Base-by-base conservation (phyloP, 331 rosid genomes). In the Pyracantha coccinea region DNA sequence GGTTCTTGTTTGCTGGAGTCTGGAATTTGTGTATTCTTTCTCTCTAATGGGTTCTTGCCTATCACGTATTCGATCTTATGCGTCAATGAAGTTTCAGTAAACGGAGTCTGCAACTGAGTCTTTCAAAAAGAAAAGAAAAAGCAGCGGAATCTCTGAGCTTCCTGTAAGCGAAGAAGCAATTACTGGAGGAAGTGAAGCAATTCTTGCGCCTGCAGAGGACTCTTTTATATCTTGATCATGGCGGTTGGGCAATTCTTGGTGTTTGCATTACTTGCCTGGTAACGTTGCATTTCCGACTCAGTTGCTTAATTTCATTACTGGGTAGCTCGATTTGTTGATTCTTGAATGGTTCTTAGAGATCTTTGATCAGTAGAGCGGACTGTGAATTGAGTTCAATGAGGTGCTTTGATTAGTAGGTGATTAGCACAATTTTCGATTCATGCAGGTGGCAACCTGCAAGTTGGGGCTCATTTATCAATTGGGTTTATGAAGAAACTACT, bases 221-320 rank as follows among this genome's bases (percentile, higher is more conserved):
- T 75, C 66, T 20, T 75, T 33, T 23, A 10, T 16, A 66, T 29
- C 7, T 31, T 64, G 68, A 31, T 64, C 68, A 31, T 76, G 66
- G 47, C 60, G 23, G 62, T 41, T 77, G 73, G 73, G 59, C 41
- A 50, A 27, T 15, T 77, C 60, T 60, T 71, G 67, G 23, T 61
- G 50, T 53, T 77, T 16, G 79, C 70, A 16, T 71, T 75, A 75
- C 61, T 82, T 73, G 66, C 47, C 4, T 35, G 77, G 74, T 58
- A 66, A 66, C 5, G 15, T 17, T 55, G 60, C 60, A 0, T 24
- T 25, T 60, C 17, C 9, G 35, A 8, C 28, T 60, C 66, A 60
- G 20, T 60, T 60, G n/a, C 38, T 60, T 60, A 60, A 15, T 61
- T 28, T 25, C 66, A 7, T 61, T 25, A 29, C 66, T 15, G 19